Percentiles rank a stretch among this genome's conserved stretches.
phyloP scores from a whole-genome alignment of 495 filamentous ascomycete genomes.

The Neurospora tetrasperma region DNA sequence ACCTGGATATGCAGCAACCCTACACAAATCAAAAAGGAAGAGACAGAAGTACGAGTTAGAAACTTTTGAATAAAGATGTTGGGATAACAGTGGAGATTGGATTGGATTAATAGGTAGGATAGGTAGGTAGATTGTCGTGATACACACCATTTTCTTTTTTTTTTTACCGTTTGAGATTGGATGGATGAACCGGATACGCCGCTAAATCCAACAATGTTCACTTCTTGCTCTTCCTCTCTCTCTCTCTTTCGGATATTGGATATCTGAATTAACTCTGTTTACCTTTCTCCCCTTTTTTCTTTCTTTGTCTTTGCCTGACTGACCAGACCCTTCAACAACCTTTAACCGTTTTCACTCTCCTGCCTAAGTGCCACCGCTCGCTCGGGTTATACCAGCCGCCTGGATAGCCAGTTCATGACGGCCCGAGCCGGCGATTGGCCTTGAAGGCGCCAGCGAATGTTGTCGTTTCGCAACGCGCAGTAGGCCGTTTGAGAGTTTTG shows the following conservation, averaged over 20 bases:
- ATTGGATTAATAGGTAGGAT: not conserved
- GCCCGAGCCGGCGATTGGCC: constrained; percentile 2
- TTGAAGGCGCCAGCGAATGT: not conserved
- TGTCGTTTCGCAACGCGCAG: not conserved
- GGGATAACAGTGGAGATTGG: not conserved
- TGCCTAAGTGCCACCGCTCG: not conserved
- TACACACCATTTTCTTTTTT: not conserved
- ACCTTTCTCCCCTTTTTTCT: not conserved
- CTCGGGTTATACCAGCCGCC: constrained; percentile 10
- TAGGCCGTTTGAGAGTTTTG: constrained; percentile 2
- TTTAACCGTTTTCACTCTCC: not conserved
- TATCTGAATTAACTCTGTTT: not conserved
- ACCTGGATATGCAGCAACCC: constrained; percentile 42
- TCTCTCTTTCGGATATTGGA: not conserved
- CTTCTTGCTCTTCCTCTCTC: not conserved
- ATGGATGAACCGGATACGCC: not conserved
- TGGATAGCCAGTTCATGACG: constrained; percentile 26
- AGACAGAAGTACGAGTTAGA: not conserved
- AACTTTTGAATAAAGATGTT: not conserved
- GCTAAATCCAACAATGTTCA: not conserved
- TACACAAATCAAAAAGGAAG: constrained; percentile 4
- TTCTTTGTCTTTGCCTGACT: not conserved
- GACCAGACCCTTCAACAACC: not conserved
- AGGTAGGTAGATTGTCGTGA: not conserved
- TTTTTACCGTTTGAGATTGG: not conserved